Evolutionary conservation across 768 basidiomycete species (phyloP), one percentile per base, ranked within the genome.

Genomic region (Suillus paluster): DNA sequence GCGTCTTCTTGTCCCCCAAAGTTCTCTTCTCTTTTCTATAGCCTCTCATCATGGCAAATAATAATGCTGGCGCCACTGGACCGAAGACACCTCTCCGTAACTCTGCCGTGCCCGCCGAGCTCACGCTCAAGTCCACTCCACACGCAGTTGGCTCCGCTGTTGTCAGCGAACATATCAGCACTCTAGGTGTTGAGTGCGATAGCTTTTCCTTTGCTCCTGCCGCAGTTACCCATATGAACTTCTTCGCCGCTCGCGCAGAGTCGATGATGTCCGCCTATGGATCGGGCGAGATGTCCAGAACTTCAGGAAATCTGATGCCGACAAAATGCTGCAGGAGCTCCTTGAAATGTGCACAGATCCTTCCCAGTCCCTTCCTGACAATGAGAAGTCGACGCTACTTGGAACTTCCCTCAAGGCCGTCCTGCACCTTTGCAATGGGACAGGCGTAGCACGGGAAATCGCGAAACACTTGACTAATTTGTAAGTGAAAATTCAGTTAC

Each of bases 261-360:
- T 59, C 9, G 2, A 3, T 19, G 58, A 48, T n/a, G 15, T 59
- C 12, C 34, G 49, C 15, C 58, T 30, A 25, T 55, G 21, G 33
- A 59, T 59, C 15, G 30, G 17, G 10, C 58, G 33, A 5, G 49
- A 59, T 7, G 21, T 59, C 58, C 23, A 38, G 15, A 33, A 59
- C 27, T 34, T n/a, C 33, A 21, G 10, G 48, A 12, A 12, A 34
- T 59, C 30, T 8, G 21, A 4, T 6, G 33, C n/a, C 10, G 58
- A 59, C 58, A 3, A 30, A 44, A 58, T 58, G 45, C 57, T 50
- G 14, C 25, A 49, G 27, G 25, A 1, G 21, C 57, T 58, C 17
- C 45, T 58, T 36, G 25, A 58, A 46, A 46, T 15, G 17, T 59
- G 58, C 25, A 11, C 17, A 23, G 57, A 50, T 52, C 12, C 49